Base-by-base conservation (phyloP, 805 yeast genomes). In the Kregervanrija delftensis region DNA sequence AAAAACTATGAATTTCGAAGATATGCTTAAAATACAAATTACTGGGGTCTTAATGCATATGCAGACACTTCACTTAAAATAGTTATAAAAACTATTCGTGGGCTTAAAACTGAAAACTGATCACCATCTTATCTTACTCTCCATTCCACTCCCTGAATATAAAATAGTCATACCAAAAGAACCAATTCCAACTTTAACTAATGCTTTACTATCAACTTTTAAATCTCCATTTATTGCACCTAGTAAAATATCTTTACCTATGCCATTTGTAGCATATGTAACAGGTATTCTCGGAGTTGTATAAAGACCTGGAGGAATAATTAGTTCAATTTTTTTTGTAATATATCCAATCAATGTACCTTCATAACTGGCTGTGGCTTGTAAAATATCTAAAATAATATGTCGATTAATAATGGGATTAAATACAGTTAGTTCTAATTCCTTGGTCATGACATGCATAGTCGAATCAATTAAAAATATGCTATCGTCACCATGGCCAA, bases 331-430 rank as follows among this genome's bases (percentile, higher is more conserved):
- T n/a, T 66, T 66, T 8, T 60, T 58, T 17, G 65, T 61, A 31
- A 77, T 55, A 43, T 66, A 67, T 1, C 81, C 84, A 40, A 79
- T 56, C 2, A 65, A 59, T 4, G 66, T 61, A 3, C 69, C 79
- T 38, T 74, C 68, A 48, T 71, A 69, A 1, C 64, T 62, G 0
- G 83, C 84, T 42, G 65, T 67, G 1, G 76, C 82, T 34, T 66
- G 66, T 14, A 64, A 47, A 14, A 80, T 60, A 9, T 61, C 61
- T 11, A 76, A 59, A n/a, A 60, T 52, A 1, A 75, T 59, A 12
- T 67, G 72, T n/a, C 67, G 57, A 52, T 80, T 78, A 4, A 49
- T 44, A 1, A 80, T 52, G 1, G 86, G 86, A 51, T 80, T 80
- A 58, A 56, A 76, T 0, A 79, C 63, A 0, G 72, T 70, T 45